Evolutionary conservation across 257 asterid genomes (phyloP).

Genomic region (Apocynum venetum): DNA sequence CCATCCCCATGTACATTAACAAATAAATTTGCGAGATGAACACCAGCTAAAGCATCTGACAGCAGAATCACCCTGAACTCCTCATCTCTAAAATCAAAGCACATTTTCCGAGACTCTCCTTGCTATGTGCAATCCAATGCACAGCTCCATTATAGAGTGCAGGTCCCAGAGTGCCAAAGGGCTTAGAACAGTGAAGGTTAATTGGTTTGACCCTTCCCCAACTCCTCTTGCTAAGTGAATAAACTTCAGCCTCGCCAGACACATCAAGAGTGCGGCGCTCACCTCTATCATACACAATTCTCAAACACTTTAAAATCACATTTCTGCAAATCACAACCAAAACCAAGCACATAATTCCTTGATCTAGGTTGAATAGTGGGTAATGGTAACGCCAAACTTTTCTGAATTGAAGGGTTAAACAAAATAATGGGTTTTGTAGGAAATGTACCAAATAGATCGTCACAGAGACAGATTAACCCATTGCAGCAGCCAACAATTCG

Average conservation of each 20-base stretch:
- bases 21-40: neutral
- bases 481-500: slow-evolving; percentile 18
- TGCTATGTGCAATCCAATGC: slow-evolving; percentile 11
- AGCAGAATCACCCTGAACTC: slow-evolving; percentile 12
- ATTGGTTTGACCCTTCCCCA: slow-evolving; percentile 10
- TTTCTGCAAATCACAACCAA: slow-evolving; percentile 13
- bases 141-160: slow-evolving; percentile 8
- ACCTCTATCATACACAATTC: slow-evolving; percentile 5
- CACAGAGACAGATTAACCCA: slow-evolving; percentile 19
- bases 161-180: neutral
- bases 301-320: slow-evolving; percentile 16
- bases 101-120: neutral
- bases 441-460: neutral
- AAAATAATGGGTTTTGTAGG: neutral
- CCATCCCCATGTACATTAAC: neutral
- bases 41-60: slow-evolving; percentile 8
- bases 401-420: slow-evolving; percentile 16
- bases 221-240: slow-evolving; percentile 6
- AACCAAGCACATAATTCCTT: slow-evolving; percentile 2
- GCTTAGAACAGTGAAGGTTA: neutral
- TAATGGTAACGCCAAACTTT: slow-evolving; percentile 1
- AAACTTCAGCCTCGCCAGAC: slow-evolving; percentile 12
- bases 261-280: too few relatives aligned
- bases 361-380: slow-evolving; percentile 8
- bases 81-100: slow-evolving; percentile 18